Conservation (phyloP, 805 yeast genomes). For the Grigorovia humatica region DNA sequence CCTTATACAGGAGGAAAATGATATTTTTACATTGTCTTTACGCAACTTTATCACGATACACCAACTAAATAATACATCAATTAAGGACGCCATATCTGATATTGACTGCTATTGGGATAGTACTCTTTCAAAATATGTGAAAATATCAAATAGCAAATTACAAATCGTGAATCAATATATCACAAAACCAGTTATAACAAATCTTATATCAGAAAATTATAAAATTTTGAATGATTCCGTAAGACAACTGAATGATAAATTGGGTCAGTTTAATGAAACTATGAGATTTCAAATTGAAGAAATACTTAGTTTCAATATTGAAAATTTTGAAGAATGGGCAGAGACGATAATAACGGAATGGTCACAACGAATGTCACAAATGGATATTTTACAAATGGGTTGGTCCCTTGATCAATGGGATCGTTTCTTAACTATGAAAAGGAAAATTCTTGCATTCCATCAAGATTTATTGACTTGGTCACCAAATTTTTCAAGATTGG, state of each 20-base stretch:
- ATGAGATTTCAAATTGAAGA: slow-evolving; percentile 10
- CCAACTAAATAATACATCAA: neutral
- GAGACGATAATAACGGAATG: slow-evolving; percentile 57
- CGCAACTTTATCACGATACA: slow-evolving; percentile 10
- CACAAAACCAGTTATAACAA: neutral
- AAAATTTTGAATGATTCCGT: neutral
- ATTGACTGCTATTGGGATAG: neutral
- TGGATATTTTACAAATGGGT: slow-evolving; percentile 25
- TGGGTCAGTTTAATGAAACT: neutral
- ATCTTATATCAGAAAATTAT: neutral
- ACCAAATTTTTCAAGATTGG: neutral
- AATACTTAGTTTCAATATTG: neutral
- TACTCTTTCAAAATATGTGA: neutral
- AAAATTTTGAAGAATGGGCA: slow-evolving; percentile 62
- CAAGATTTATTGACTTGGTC: neutral
- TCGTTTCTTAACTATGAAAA: slow-evolving; percentile 45
- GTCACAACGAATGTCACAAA: slow-evolving; percentile 43
- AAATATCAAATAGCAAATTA: neutral
- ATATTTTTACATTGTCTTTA: neutral
- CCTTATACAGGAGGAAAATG: neutral
- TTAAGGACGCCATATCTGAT: neutral
- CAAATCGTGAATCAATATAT: neutral
- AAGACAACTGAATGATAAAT: neutral
- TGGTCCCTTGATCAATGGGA: slow-evolving; percentile 42
- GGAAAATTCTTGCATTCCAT: neutral